phyloP scores from a whole-genome alignment of 257 asterid species.

The Solanum infundibuliforme region DNA sequence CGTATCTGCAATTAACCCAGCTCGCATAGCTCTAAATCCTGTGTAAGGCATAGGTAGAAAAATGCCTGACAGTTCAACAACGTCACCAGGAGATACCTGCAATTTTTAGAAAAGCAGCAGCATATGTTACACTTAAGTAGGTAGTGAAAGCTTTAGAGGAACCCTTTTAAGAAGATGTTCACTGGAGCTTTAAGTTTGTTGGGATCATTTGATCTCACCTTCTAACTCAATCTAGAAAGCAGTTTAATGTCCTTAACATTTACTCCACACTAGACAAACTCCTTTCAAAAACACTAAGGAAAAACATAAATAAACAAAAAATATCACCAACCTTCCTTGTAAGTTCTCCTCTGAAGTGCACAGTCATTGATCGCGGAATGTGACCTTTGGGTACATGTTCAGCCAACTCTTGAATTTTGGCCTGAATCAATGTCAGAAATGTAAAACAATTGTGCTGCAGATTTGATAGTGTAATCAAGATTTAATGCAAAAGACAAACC shows the following conservation, averaged over 20 bases:
- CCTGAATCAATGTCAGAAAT: slow-evolving; percentile 39
- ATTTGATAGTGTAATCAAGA: background rate
- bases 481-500: slow-evolving; percentile 33
- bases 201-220: background rate
- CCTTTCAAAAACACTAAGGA: background rate
- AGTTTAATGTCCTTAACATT: background rate
- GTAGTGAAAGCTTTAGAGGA: background rate
- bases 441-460: background rate
- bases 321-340: slow-evolving; percentile 65
- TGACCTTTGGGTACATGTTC: slow-evolving; percentile 99
- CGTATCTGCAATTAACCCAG: slow-evolving; percentile 97
- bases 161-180: background rate
- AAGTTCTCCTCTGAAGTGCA: slow-evolving; percentile 94
- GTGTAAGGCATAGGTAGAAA: slow-evolving; percentile 94
- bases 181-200: background rate
- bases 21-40: slow-evolving; percentile 98
- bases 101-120: slow-evolving; percentile 4
- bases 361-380: slow-evolving; percentile 89
- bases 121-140: background rate
- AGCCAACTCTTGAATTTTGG: slow-evolving; percentile 87
- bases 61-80: slow-evolving; percentile 89
- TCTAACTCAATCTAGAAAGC: background rate
- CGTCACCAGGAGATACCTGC: slow-evolving; percentile 93
- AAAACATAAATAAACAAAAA: background rate
- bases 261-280: background rate